Evolutionary conservation across 2,329 filamentous ascomycete species (phyloP).

Genomic region (Paracamarosporium sp.): DNA sequence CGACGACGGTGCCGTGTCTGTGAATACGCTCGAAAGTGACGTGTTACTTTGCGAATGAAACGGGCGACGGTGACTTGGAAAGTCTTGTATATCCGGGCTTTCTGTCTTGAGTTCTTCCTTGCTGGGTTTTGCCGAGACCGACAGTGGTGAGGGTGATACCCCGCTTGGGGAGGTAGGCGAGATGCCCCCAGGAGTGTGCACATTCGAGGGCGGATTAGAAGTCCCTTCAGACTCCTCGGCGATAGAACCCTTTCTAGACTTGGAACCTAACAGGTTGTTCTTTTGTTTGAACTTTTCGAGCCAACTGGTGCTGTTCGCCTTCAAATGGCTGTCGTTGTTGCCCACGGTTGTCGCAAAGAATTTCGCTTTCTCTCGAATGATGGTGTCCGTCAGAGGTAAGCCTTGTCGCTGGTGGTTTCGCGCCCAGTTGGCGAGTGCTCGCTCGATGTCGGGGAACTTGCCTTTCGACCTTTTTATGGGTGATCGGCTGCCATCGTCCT

Average conservation of each 20-base stretch:
- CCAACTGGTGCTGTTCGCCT: conserved; percentile 78
- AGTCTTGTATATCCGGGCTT: conserved; percentile 65
- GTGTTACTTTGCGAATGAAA: conserved; percentile 70
- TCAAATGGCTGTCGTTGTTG: conserved; percentile 73
- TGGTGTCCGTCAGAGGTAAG: conserved; percentile 74
- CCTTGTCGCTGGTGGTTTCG: conserved; percentile 81
- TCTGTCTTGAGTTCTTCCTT: conserved; percentile 71
- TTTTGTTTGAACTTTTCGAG: conserved; percentile 96
- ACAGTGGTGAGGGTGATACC: conserved; percentile 74
- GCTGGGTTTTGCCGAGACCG: conserved; percentile 66
- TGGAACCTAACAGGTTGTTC: conserved; percentile 67
- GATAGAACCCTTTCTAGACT: conserved; percentile 61
- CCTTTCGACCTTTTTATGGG: conserved; percentile 83
- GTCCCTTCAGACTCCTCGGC: conserved; percentile 72
- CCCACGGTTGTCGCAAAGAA: conserved; percentile 80
- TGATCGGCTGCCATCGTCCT: conserved; percentile 78
- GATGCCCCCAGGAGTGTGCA: conserved; percentile 68
- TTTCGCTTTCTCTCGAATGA: conserved; percentile 82
- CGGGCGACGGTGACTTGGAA: conserved; percentile 66
- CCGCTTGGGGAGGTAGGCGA: conserved; percentile 77
- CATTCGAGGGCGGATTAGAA: conserved; percentile 63
- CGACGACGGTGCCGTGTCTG: conserved; percentile 67
- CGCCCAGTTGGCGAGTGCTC: conserved; percentile 86
- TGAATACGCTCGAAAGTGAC: conserved; percentile 72
- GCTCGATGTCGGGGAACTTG: conserved; percentile 89